Conservation (phyloP, 148 eudicot genomes). For the Nepenthes mirabilis region DNA sequence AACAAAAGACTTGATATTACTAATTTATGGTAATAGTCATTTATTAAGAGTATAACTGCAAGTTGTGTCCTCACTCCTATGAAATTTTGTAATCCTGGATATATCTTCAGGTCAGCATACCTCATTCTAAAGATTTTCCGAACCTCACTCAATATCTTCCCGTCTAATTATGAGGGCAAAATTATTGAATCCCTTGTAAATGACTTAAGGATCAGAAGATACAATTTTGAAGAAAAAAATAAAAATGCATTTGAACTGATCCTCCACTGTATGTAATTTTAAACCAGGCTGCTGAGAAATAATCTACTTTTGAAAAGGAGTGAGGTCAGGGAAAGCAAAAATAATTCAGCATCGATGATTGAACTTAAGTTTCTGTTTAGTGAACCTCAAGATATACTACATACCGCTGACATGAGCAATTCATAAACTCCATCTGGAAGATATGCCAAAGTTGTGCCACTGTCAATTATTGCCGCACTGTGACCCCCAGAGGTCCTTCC, state of each 20-base stretch:
- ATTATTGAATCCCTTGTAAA: too few species aligned
- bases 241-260: conserved; percentile 44
- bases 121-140: too few species aligned
- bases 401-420: conserved; percentile 36
- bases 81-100: too few species aligned
- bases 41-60: too few species aligned
- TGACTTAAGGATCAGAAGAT: too few species aligned
- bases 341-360: background rate
- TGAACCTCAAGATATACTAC: conserved; percentile 7
- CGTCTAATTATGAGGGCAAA: too few species aligned
- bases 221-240: too few species aligned
- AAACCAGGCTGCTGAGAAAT: conserved; percentile 42
- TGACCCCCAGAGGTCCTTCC: conserved; percentile 13
- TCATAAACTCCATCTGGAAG: conserved; percentile 55
- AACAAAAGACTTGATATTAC: too few species aligned
- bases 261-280: conserved; percentile 43
- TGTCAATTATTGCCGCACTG: conserved; percentile 56
- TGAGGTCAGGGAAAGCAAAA: background rate
- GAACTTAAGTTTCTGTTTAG: background rate
- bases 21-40: too few species aligned
- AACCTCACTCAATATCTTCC: too few species aligned
- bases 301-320: conserved; percentile 25
- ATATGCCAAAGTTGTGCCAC: conserved; percentile 93
- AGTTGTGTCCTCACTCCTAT: too few species aligned
- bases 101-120: too few species aligned